phyloP scores from a whole-genome alignment of 768 basidiomycete species.

The Boletus edulis region DNA sequence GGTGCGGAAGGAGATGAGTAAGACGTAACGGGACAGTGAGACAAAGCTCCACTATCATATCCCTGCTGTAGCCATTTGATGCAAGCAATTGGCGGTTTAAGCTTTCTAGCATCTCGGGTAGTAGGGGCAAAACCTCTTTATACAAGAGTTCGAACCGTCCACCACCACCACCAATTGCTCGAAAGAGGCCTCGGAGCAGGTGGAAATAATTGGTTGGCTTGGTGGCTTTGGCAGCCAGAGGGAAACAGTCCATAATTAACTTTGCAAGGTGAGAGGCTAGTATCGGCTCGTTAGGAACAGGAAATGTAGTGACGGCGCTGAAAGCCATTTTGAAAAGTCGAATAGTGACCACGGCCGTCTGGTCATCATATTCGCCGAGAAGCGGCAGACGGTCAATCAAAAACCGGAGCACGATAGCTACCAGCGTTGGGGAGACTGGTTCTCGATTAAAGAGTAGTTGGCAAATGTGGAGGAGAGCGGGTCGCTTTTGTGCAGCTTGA shows the following conservation, averaged over 20 bases:
- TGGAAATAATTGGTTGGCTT: slow-evolving; percentile 93
- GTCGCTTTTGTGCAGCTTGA: slow-evolving; percentile 70
- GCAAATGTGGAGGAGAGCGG: slow-evolving; percentile 78
- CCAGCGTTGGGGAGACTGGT: slow-evolving; percentile 70
- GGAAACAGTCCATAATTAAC: slow-evolving; percentile 95
- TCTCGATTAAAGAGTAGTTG: slow-evolving; percentile 82
- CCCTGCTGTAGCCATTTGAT: slow-evolving; percentile 77
- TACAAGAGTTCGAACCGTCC: slow-evolving; percentile 93
- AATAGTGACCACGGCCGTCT: slow-evolving; percentile 79
- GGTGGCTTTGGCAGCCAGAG: slow-evolving; percentile 85
- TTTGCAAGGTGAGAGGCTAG: slow-evolving; percentile 91
- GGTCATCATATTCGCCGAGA: slow-evolving; percentile 83
- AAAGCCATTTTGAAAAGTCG: slow-evolving; percentile 96
- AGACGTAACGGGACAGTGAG: slow-evolving; percentile 94
- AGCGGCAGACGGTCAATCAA: slow-evolving; percentile 78
- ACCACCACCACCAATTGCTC: slow-evolving; percentile 87
- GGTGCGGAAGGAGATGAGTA: slow-evolving; percentile 92
- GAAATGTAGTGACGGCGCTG: slow-evolving; percentile 73
- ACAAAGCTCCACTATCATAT: slow-evolving; percentile 96
- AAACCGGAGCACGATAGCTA: slow-evolving; percentile 86
- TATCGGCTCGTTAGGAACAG: slow-evolving; percentile 81
- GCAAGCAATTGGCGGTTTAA: slow-evolving; percentile 86
- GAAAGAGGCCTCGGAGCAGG: slow-evolving; percentile 87
- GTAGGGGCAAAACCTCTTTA: slow-evolving; percentile 91
- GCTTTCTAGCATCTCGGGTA: slow-evolving; percentile 96